phyloP scores from a whole-genome alignment of 192 early-diverging fungal species.

The Podila clonocystis region DNA sequence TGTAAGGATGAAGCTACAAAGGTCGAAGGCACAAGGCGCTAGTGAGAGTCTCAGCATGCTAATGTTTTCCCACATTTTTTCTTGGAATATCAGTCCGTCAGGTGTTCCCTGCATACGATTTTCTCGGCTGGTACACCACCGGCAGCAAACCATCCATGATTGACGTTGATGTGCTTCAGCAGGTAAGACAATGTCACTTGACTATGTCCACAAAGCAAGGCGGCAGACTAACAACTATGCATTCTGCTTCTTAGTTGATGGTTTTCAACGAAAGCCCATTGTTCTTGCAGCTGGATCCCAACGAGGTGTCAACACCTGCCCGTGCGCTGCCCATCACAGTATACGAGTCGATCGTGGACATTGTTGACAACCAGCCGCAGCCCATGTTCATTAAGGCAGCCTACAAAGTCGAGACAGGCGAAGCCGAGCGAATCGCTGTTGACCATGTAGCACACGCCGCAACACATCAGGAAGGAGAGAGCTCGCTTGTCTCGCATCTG shows the following conservation, averaged over 20 bases:
- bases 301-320: conserved; percentile 54
- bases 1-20: conserved; percentile 51
- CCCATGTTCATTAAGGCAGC: conserved; percentile 69
- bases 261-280: conserved; percentile 79
- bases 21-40: too few relatives aligned
- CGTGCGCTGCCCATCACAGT: conserved; percentile 79
- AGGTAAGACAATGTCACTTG: conserved; percentile 53
- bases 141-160: conserved; percentile 66
- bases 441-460: conserved; percentile 83
- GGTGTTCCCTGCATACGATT: conserved; percentile 85
- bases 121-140: conserved; percentile 89
- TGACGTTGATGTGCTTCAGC: conserved; percentile 79
- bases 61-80: too few relatives aligned
- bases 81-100: conserved; percentile 67
- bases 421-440: conserved; percentile 89
- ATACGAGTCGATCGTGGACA: conserved; percentile 83
- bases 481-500: conserved; percentile 74
- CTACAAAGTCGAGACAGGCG: conserved; percentile 86
- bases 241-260: conserved; percentile 62
- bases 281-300: conserved; percentile 77
- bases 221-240: neutral
- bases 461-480: conserved; percentile 61
- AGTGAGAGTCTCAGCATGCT: neutral
- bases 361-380: conserved; percentile 62
- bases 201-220: neutral